phyloP scores from a whole-genome alignment of 345 rosid species.

The Lepidium didymum region DNA sequence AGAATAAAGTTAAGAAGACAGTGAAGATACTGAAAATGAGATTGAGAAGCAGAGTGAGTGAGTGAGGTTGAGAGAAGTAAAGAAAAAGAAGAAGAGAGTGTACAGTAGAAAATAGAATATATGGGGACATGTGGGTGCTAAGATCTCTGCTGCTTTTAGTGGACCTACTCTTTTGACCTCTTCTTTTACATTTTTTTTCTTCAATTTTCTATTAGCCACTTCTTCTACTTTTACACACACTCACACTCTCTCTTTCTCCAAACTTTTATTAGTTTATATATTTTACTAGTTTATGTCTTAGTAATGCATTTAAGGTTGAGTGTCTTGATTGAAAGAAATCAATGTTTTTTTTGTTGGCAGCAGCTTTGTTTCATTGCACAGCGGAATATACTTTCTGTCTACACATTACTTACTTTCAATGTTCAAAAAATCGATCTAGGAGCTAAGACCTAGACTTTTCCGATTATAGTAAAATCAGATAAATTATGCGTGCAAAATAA shows the following conservation, averaged over 20 bases:
- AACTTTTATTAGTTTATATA: background rate
- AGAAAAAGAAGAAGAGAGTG: conserved; percentile 23
- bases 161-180: conserved; percentile 30
- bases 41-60: conserved; percentile 12
- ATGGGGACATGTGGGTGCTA: conserved; percentile 28
- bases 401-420: background rate
- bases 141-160: conserved; percentile 23
- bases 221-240: background rate
- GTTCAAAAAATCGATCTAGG: no score
- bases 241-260: background rate
- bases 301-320: conserved; percentile 17
- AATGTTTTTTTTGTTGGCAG: conserved; percentile 22
- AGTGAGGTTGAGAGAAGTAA: conserved; percentile 14
- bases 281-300: background rate
- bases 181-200: conserved; percentile 12
- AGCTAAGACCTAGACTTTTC: no score
- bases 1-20: conserved; percentile 9
- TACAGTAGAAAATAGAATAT: conserved; percentile 33
- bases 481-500: no score
- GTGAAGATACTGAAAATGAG: conserved; percentile 13
- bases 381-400: conserved; percentile 17
- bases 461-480: no score
- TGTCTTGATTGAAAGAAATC: conserved; percentile 12
- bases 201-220: conserved; percentile 4
- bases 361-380: background rate